Conservation (phyloP, 2,329 filamentous ascomycete genomes). For the Hypoxylon sp. region DNA sequence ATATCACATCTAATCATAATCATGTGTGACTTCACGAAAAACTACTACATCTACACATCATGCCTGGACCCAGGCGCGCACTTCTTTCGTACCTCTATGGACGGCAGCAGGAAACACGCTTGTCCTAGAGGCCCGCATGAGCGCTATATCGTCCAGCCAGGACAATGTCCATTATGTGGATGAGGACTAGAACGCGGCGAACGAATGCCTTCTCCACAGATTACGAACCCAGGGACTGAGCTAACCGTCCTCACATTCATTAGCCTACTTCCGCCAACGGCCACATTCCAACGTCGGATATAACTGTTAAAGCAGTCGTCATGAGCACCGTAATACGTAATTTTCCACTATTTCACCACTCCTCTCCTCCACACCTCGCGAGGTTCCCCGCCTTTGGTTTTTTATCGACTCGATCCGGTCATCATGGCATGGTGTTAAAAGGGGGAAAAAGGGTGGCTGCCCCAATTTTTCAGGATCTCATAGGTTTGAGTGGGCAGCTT, state of each 20-base stretch:
- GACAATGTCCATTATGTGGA: constrained; percentile 70
- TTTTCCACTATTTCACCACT: constrained; percentile 28
- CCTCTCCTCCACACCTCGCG: constrained; percentile 7
- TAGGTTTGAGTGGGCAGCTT: constrained; percentile 24
- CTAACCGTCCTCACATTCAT: constrained; percentile 15
- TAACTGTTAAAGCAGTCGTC: constrained; percentile 26
- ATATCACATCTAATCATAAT: constrained; percentile 34
- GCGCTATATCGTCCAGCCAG: constrained; percentile 79
- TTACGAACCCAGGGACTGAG: constrained; percentile 8
- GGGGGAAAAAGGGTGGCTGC: constrained; percentile 40
- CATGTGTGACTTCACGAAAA: constrained; percentile 79
- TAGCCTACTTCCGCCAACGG: constrained; percentile 18
- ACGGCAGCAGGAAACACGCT: constrained; percentile 72
- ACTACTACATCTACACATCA: constrained; percentile 82
- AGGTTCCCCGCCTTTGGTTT: constrained; percentile 16
- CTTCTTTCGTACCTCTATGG: constrained; percentile 78
- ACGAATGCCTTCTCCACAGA: constrained; percentile 18
- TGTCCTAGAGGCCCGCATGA: constrained; percentile 79
- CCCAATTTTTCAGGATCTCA: constrained; percentile 29
- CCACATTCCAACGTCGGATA: constrained; percentile 10
- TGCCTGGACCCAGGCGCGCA: constrained; percentile 79
- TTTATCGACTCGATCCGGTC: constrained; percentile 34
- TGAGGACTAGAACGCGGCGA: constrained; percentile 41
- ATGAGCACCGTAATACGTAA: constrained; percentile 32
- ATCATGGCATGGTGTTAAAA: constrained; percentile 44